Base-by-base conservation (phyloP, 2,329 filamentous ascomycete species). In the Aspergillus pseudoviridinutans region DNA sequence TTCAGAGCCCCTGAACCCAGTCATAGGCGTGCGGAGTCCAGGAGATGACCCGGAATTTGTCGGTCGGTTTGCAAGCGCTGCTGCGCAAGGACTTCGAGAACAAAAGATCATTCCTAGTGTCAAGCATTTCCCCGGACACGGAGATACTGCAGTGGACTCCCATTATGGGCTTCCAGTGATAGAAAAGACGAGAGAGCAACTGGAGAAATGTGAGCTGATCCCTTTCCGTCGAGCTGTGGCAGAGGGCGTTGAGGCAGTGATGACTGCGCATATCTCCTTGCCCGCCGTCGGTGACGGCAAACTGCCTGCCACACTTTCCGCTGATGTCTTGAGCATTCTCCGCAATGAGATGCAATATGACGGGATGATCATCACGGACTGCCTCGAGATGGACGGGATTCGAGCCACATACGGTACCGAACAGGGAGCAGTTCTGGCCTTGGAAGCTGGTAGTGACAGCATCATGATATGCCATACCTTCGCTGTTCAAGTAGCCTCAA, bases 121-220 rank as follows among this genome's bases (percentile, higher is more conserved):
- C 1, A 79, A 80, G 61, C 75, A 79, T 67, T 79, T 79, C 42
- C 77, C 76, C 4, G 76, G 77, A 0, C 76, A 78, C 62, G 76
- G 75, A 27, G 74, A 78, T 58, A 79, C 75, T 0, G 73, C 72
- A n/a, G 70, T 77, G 0, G 76, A 79, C 59, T 79, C 75, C 1
- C 76, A 79, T 62, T 74, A 73, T 65, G 75, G 75, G 1, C 64
- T 78, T 24, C 76, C 76, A 0, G 64, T 75, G 0, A 75, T 79
- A 20, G 56, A 61, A 0, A 79, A 78, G 56, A 69, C 62, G 2
- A 68, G 69, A 49, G 69, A 69, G 25, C 61, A 75, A 25, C 61
- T 79, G 24, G 75, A 78, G 52, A 62, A 62, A 4, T 77, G 75
- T 50, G 77, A 79, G 54, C 54, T 79, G 25, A 65, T 79, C 3